phyloP scores from a whole-genome alignment of 2,329 filamentous ascomycete species.

The Blumeriella jaapii region DNA sequence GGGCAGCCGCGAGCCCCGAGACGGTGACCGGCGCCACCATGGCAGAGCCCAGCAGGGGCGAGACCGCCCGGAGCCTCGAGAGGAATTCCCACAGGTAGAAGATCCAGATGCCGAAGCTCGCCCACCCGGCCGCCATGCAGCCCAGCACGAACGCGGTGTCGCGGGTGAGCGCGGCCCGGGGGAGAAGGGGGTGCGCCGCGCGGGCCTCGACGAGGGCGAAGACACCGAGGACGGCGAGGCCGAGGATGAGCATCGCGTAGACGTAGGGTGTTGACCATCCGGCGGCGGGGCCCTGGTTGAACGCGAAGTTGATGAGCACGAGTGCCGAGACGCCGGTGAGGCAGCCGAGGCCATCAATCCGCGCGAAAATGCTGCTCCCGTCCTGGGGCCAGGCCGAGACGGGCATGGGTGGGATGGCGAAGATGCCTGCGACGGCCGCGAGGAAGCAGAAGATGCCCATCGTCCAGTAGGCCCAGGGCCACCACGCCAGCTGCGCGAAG shows the following conservation, averaged over 20 bases:
- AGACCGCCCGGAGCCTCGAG: constrained; percentile 19
- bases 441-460: constrained; percentile 31
- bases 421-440: constrained; percentile 27
- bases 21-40: constrained; percentile 22
- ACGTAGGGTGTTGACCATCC: constrained; percentile 21
- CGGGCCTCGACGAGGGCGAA: constrained; percentile 44
- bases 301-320: constrained; percentile 44
- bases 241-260: constrained; percentile 41
- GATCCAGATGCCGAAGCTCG: constrained; percentile 23
- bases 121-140: constrained; percentile 21
- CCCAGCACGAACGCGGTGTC: constrained; percentile 37
- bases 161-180: constrained; percentile 37
- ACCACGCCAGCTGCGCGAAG: constrained; percentile 33
- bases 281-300: constrained; percentile 31
- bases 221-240: constrained; percentile 38
- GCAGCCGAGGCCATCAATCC: constrained; percentile 34
- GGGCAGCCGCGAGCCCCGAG: constrained; percentile 26
- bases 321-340: constrained; percentile 36
- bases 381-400: constrained; percentile 23
- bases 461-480: constrained; percentile 40
- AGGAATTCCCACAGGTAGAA: constrained; percentile 22
- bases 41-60: constrained; percentile 25
- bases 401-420: constrained; percentile 30
- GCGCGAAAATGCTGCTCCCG: constrained; percentile 12
- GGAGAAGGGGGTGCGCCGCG: constrained; percentile 42